Evolutionary conservation across 208 protist genomes (phyloP).

Genomic region (Herpetomonas tarakana): DNA sequence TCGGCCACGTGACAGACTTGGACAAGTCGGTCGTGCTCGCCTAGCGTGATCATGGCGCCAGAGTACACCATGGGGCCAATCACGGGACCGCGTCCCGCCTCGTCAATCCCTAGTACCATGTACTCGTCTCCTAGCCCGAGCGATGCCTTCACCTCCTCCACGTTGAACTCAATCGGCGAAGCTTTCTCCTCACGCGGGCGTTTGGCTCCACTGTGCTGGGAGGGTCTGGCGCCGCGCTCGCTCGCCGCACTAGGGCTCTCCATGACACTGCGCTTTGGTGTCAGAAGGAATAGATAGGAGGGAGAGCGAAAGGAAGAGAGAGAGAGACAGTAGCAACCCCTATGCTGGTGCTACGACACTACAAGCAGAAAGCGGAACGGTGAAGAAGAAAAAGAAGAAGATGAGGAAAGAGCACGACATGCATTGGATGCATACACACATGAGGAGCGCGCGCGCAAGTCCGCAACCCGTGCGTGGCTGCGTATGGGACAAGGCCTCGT

Average conservation of each 20-base stretch:
- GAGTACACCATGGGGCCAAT: slow-evolving; percentile 95
- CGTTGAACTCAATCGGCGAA: slow-evolving; percentile 55
- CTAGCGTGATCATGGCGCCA: slow-evolving; percentile 66
- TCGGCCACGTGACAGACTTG: slow-evolving; percentile 83
- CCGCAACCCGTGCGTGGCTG: too few species aligned
- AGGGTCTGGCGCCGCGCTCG: slow-evolving; percentile 13
- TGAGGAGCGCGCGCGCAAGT: too few species aligned
- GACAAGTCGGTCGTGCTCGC: slow-evolving; percentile 71
- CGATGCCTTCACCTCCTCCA: slow-evolving; percentile 49
- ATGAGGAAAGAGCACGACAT: too few species aligned
- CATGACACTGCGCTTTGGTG: slow-evolving; percentile 9
- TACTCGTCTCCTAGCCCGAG: slow-evolving; percentile 51
- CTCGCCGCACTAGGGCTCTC: slow-evolving; percentile 7
- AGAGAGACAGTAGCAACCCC: too few species aligned
- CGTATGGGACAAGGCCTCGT: too few species aligned
- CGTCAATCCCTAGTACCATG: slow-evolving; percentile 93
- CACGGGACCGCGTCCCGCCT: slow-evolving; percentile 94
- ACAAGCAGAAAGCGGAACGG: too few species aligned
- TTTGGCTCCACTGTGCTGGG: slow-evolving; percentile 47
- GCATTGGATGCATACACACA: too few species aligned
- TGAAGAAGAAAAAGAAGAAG: too few species aligned
- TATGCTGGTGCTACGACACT: too few species aligned
- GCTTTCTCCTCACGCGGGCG: slow-evolving; percentile 19
- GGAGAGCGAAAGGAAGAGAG: too few species aligned
- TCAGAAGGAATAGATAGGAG: background rate